Evolutionary conservation across 108 stramenopile species (phyloP).

Genomic region (Skeletonema marinoi): DNA sequence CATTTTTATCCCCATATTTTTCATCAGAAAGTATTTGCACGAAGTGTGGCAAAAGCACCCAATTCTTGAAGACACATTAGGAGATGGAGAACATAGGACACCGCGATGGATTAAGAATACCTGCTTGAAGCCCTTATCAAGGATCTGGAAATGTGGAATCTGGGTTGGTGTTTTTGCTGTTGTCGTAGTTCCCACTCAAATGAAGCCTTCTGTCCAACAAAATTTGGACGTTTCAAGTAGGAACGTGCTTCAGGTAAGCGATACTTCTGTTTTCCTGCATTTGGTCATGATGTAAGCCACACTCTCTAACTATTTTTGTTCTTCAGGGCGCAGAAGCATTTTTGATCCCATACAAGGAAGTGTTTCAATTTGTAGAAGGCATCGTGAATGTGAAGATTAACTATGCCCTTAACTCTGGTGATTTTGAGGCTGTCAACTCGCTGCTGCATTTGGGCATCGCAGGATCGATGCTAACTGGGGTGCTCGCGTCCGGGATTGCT

Average conservation of each 20-base stretch:
- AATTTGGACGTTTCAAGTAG: not conserved
- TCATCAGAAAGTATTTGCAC: not conserved
- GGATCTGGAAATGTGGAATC: not conserved
- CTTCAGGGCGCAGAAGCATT: constrained; percentile 2
- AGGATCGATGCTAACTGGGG: not conserved
- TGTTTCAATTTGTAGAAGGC: not conserved
- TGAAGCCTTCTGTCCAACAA: not conserved
- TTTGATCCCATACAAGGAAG: not conserved
- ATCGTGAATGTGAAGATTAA: not conserved
- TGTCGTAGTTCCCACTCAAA: not conserved
- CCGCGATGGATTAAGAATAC: not conserved
- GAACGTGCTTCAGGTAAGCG: not conserved
- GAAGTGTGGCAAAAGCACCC: not conserved
- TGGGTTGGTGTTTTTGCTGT: not conserved
- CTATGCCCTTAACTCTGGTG: not conserved
- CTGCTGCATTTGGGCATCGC: not conserved
- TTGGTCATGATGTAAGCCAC: too few relatives aligned
- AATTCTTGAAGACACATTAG: not conserved
- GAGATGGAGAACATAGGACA: not conserved
- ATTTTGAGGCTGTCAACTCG: not conserved
- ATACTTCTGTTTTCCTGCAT: too few relatives aligned
- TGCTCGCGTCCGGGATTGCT: not conserved
- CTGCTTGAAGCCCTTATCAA: not conserved
- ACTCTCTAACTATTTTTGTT: too few relatives aligned
- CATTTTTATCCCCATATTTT: not conserved